Evolutionary conservation across 2,329 filamentous ascomycete species (phyloP).

Genomic region (Fusarium setosum): DNA sequence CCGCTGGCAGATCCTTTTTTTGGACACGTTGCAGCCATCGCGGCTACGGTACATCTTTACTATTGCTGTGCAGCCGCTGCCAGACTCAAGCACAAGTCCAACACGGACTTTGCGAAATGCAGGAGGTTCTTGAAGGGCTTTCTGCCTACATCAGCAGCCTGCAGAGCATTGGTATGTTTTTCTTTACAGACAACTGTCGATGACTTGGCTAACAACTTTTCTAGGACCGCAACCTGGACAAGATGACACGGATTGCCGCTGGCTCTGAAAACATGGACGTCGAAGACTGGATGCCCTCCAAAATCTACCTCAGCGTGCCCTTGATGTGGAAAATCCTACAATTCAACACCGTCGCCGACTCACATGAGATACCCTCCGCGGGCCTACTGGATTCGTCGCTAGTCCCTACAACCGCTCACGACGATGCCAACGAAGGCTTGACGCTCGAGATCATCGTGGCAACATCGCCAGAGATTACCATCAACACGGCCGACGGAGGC

Average conservation of each 20-base stretch:
- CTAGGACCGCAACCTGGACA: slow-evolving; percentile 60
- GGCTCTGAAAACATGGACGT: slow-evolving; percentile 59
- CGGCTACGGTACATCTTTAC: slow-evolving; percentile 64
- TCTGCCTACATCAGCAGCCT: slow-evolving; percentile 58
- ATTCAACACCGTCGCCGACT: slow-evolving; percentile 55
- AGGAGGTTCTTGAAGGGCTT: slow-evolving; percentile 61
- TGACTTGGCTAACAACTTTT: slow-evolving; percentile 11
- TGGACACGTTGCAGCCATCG: slow-evolving; percentile 62
- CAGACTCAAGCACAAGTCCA: slow-evolving; percentile 62
- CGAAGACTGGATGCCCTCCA: slow-evolving; percentile 64
- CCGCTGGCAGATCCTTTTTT: slow-evolving; percentile 63
- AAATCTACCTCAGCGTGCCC: slow-evolving; percentile 63
- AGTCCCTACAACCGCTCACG: slow-evolving; percentile 43
- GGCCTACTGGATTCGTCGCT: slow-evolving; percentile 58
- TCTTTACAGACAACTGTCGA: not conserved
- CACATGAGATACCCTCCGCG: slow-evolving; percentile 48
- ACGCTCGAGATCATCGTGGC: slow-evolving; percentile 62
- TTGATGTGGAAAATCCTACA: slow-evolving; percentile 65
- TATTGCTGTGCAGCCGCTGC: slow-evolving; percentile 63
- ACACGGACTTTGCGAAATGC: slow-evolving; percentile 63
- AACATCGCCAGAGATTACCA: slow-evolving; percentile 61
- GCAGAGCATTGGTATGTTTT: slow-evolving; percentile 55
- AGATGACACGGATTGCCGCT: slow-evolving; percentile 61
- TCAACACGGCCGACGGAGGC: slow-evolving; percentile 63
- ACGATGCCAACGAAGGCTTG: slow-evolving; percentile 50